Conservation (phyloP, 2,329 filamentous ascomycete species). For the Exophiala calicioides region DNA sequence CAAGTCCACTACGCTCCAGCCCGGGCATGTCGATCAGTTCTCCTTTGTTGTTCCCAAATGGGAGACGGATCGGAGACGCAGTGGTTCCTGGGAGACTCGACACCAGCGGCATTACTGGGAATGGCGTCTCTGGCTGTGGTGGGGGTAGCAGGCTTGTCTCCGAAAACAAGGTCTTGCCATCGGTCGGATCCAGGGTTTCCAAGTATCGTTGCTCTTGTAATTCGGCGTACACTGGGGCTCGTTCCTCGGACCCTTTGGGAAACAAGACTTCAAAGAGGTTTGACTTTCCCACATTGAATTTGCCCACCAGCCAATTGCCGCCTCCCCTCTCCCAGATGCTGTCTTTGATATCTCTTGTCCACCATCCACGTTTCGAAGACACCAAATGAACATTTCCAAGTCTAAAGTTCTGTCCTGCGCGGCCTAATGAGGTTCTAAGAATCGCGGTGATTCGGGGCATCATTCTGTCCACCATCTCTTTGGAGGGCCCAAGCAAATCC, state of each 20-base stretch:
- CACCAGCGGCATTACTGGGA: conserved; percentile 80
- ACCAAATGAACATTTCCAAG: conserved; percentile 85
- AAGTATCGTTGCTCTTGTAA: conserved; percentile 36
- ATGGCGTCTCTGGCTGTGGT: conserved; percentile 69
- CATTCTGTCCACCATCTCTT: conserved; percentile 78
- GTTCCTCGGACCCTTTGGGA: conserved; percentile 69
- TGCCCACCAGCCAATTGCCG: conserved; percentile 94
- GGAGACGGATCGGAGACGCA: conserved; percentile 88
- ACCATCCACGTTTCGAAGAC: conserved; percentile 84
- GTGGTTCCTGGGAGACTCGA: conserved; percentile 90
- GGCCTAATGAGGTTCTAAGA: conserved; percentile 73
- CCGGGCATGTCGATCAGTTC: conserved; percentile 94
- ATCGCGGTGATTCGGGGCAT: conserved; percentile 83
- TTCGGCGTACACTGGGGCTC: conserved; percentile 35
- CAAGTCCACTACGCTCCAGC: conserved; percentile 71
- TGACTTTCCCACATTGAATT: conserved; percentile 96
- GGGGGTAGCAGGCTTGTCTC: conserved; percentile 69
- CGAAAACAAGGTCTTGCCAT: conserved; percentile 28
- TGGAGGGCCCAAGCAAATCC: conserved; percentile 80
- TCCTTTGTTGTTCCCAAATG: conserved; percentile 77
- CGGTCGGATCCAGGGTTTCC: no score
- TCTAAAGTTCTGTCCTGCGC: conserved; percentile 67
- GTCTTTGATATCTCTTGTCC: conserved; percentile 83
- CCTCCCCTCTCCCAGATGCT: conserved; percentile 82
- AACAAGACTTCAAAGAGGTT: conserved; percentile 85